Evolutionary conservation across 148 eudicot species (phyloP), one percentile per base, ranked within the genome.

Genomic region (Selenicereus undatus): DNA sequence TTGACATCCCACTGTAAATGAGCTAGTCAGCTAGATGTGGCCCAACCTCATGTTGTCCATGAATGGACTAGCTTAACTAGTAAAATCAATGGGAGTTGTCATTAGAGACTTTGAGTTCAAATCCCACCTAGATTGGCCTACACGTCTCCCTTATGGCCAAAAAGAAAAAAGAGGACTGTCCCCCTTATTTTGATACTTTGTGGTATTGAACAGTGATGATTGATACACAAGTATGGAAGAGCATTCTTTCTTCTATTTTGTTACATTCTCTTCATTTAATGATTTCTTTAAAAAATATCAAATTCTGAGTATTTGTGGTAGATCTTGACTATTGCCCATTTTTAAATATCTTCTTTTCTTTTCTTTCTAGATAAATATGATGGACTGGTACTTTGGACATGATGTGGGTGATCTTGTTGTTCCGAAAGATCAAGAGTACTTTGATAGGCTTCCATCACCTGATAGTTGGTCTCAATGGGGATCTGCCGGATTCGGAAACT

Each of bases 401-500:
- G 91, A 87, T 54, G 79, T 78, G 4, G 89, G 87, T 75, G 94
- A 89, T 78, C 86, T 90, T 54, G 89, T 86, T 76, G 90, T 91
- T 56, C 91, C 91, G 3, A 86, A 79, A 73, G 85, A 89, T 71
- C 85, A 87, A 80, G 94, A 87, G 54, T 80, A 82, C 60, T 69
- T 82, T 26, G 94, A 89, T 68, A 82, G 85, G 68, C 86, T 91
- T 79, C 90, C 92, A 74, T 91, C 92, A 20, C 89, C 88, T 1
- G 86, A 91, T 86, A 86, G 79, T 76, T 91, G 90, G 93, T 81
- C 85, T 12, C 89, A 84, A 3, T 91, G 93, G 97, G 94, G 87
- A 54, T 80, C 75, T 29, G 42, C 82, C 64, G 85, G 76, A 68
- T 45, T 79, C 21, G 91, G 83, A 76, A 83, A 52, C 83, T 76